These are phyloP conservation scores for Podila horticola DNA, from an alignment of 192 early-diverging fungal species.

Conservation along the genomic window DNA sequence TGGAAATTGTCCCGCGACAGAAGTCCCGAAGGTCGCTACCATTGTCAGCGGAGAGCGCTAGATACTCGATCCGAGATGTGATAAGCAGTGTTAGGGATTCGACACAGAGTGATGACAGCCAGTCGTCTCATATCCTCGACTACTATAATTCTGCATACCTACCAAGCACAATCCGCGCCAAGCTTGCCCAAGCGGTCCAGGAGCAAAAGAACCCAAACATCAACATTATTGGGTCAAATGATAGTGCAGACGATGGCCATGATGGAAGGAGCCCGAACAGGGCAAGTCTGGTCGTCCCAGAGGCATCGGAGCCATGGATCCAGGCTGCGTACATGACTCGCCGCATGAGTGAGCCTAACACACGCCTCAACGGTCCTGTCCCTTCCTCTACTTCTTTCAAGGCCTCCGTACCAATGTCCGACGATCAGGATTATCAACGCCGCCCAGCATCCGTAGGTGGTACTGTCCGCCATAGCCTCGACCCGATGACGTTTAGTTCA, in stretches of 20 bases:
- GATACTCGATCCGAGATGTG: not conserved
- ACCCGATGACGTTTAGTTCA: not conserved
- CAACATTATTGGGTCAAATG: not conserved
- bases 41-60: not conserved
- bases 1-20: not conserved
- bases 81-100: conserved; percentile 4
- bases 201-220: not conserved
- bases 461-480: not conserved
- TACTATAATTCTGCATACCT: conserved; percentile 20
- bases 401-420: too few relatives aligned
- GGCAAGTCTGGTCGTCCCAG: not conserved
- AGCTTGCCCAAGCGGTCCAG: not conserved
- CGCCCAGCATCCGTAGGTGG: not conserved
- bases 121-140: conserved; percentile 30
- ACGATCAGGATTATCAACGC: not conserved
- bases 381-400: not conserved
- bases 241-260: not conserved
- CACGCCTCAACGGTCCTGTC: too few relatives aligned
- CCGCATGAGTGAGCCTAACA: conserved; percentile 24
- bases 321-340: conserved; percentile 48
- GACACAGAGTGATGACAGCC: conserved; percentile 16
- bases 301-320: conserved; percentile 13
- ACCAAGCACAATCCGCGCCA: not conserved
- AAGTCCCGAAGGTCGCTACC: not conserved
- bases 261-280: not conserved